A percentile compares a stretch with the other conserved stretches of the same genome.
These are phyloP conservation scores for Medicago ruthenica DNA, from an alignment of 306 rosid genomes.

Conservation along the genomic window DNA sequence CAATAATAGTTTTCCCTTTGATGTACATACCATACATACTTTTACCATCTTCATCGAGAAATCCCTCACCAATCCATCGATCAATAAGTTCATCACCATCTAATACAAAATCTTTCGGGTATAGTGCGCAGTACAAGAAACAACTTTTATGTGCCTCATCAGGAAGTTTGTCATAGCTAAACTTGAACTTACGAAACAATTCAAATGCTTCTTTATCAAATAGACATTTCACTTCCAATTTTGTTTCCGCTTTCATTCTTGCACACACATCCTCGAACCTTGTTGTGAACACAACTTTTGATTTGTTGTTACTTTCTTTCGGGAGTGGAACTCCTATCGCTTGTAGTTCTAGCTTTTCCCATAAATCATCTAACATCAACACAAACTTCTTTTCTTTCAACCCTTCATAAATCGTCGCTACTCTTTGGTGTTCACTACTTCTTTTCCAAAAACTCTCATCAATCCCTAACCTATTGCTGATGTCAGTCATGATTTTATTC, in stretches of 20 bases:
- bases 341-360: conserved; percentile 37
- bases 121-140: conserved; percentile 39
- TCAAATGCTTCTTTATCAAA: conserved; percentile 12
- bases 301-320: not conserved
- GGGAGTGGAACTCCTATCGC: conserved; percentile 27
- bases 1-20: conserved; percentile 25
- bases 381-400: conserved; percentile 4
- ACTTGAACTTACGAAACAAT: conserved; percentile 34
- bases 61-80: conserved; percentile 38
- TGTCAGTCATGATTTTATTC: conserved; percentile 20
- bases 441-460: not conserved
- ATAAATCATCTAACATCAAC: conserved; percentile 48
- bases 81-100: not conserved
- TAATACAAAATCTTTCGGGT: conserved; percentile 35
- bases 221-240: conserved; percentile 27
- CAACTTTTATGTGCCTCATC: conserved; percentile 1
- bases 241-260: conserved; percentile 38
- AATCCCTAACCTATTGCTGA: conserved; percentile 1
- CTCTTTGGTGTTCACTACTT: not conserved
- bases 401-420: not conserved
- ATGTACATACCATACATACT: conserved; percentile 19
- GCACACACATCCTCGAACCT: conserved; percentile 35
- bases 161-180: conserved; percentile 37
- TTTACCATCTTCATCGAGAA: not conserved
- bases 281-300: conserved; percentile 43